Evolutionary conservation across 768 basidiomycete species (phyloP).

Genomic region (Russula abietina): DNA sequence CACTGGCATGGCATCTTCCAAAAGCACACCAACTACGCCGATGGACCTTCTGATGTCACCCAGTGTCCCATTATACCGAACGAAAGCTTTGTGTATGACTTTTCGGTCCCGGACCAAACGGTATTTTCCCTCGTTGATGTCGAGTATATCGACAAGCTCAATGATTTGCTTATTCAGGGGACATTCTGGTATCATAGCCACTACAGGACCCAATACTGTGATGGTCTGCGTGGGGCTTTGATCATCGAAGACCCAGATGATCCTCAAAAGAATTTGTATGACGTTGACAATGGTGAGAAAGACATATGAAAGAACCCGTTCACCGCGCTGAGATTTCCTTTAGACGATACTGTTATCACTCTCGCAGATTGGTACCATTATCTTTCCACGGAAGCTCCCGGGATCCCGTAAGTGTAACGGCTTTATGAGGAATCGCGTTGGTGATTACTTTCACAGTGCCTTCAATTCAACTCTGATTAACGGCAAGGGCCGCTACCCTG

Average conservation of each 20-base stretch:
- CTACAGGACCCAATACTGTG: not conserved
- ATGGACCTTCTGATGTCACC: slow-evolving; percentile 23
- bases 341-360: not conserved
- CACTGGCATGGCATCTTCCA: slow-evolving; percentile 29
- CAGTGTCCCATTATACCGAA: slow-evolving; percentile 27
- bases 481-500: not conserved
- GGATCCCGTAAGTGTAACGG: slow-evolving; percentile 1
- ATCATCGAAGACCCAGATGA: not conserved
- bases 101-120: slow-evolving; percentile 16
- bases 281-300: not conserved
- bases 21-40: slow-evolving; percentile 17
- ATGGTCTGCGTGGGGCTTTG: not conserved
- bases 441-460: not conserved
- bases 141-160: not conserved
- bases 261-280: not conserved
- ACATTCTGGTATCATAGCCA: not conserved
- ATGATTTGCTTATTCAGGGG: not conserved
- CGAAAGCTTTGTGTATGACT: slow-evolving; percentile 16
- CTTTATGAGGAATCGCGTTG: not conserved
- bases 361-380: slow-evolving; percentile 42
- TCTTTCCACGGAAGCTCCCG: slow-evolving; percentile 35
- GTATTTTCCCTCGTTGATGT: not conserved
- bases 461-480: slow-evolving; percentile 30
- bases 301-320: too few relatives aligned
- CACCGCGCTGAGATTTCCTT: not conserved